phyloP scores from a whole-genome alignment of 2,329 filamentous ascomycete genomes.

The Alternaria brassicicola region DNA sequence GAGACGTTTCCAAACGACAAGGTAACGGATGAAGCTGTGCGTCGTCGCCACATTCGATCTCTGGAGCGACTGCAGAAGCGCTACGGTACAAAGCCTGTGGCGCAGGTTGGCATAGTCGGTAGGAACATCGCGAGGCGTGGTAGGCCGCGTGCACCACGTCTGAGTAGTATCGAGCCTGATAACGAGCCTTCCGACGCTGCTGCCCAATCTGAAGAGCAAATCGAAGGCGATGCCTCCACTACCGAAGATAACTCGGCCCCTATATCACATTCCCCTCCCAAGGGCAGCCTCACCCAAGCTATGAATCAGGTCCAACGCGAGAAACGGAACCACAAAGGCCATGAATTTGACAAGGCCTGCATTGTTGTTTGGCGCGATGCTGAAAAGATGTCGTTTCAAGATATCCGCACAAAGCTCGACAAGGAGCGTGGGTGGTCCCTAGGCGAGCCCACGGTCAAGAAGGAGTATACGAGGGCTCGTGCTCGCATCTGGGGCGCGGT shows the following conservation, averaged over 20 bases:
- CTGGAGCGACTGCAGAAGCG: constrained; percentile 12
- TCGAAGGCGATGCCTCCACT: background rate
- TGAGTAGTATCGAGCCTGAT: background rate
- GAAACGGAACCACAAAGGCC: background rate
- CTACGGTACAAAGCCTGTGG: constrained; percentile 15
- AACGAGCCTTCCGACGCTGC: background rate
- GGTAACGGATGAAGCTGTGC: constrained; percentile 18
- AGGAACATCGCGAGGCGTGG: constrained; percentile 15
- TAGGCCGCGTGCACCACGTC: constrained; percentile 3
- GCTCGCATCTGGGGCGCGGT: constrained; percentile 14
- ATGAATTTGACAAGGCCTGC: constrained; percentile 17
- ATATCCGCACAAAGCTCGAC: constrained; percentile 19
- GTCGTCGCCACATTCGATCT: constrained; percentile 15
- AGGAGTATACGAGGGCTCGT: constrained; percentile 15
- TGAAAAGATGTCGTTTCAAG: constrained; percentile 9
- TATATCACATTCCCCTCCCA: background rate
- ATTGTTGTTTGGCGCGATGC: constrained; percentile 25
- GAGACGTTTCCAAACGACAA: constrained; percentile 12
- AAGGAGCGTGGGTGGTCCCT: constrained; percentile 18
- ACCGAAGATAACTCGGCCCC: background rate
- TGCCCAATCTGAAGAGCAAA: background rate
- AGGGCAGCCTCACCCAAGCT: background rate
- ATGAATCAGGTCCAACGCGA: background rate
- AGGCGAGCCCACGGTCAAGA: constrained; percentile 18
- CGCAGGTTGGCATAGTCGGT: constrained; percentile 6